Evolutionary conservation across 176 grass and related monocot genomes (phyloP), one percentile per base, ranked within the genome.

Genomic region (Oryza longistaminata): DNA sequence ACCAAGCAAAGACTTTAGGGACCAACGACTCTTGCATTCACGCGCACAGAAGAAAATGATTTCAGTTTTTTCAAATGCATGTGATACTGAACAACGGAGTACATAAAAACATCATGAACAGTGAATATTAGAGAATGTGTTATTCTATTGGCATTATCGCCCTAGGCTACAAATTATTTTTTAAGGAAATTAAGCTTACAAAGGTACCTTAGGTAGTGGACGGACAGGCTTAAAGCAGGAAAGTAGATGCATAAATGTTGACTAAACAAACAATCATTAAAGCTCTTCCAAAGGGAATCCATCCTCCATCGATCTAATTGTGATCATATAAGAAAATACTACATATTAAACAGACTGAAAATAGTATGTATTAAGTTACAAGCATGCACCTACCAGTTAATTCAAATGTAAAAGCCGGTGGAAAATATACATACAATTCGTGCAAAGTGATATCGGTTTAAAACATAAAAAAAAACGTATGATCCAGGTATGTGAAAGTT

Each of bases 251-350:
- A 29, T 9, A 73, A 62, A 50, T 10, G 37, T 24, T 40, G 27
- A 70, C 40, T 50, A 83, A 74, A 74, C 52, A 48, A 65, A 62
- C 40, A 72, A 48, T 48, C 43, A 48, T 73, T 73, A 73, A 73
- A 73, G 43, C 70, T 48, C 70, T 17, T 29, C 44, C 12, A 10
- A 11, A 19, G 26, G 45, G 72, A 11, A 52, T 52, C 14, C 45
- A 29, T 52, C 12, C 11, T 19, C 13, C 44, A 29, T 50, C 5
- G 12, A 46, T 73, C 70, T 24, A 46, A 46, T 6, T 31, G 5
- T n/a, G 19, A 58, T 58, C 19, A 58, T n/a, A 19, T n/a, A 8
- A 58, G 53, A 58, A 58, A 58, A 52, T 15, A 31, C 2, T 31
- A 5, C 3, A 49, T 14, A 55, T 4, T 5, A 19, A 55, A 21